Percentiles rank a stretch among this genome's conserved stretches.
Evolutionary conservation across 306 rosid genomes (phyloP).

Genomic region (Betula pendula): DNA sequence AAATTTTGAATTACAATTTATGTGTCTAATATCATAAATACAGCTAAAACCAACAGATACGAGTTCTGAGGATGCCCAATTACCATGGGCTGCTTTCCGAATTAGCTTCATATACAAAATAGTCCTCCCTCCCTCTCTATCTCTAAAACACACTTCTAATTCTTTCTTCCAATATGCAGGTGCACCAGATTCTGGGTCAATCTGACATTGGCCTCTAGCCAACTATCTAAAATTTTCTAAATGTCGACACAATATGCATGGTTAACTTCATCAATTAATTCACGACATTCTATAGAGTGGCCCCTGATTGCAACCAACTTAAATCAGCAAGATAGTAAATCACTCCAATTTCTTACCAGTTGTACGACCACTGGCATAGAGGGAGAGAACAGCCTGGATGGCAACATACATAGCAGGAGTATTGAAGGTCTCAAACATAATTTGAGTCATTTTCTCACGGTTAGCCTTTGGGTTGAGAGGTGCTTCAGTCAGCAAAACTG

Average conservation of each 20-base stretch:
- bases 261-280: no score
- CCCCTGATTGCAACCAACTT: not conserved
- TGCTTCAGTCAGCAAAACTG: conserved; percentile 85
- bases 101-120: no score
- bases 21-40: not conserved
- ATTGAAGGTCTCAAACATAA: conserved; percentile 89
- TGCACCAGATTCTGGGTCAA: not conserved
- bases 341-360: conserved; percentile 55
- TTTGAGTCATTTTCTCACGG: conserved; percentile 91
- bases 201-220: not conserved
- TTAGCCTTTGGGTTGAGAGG: conserved; percentile 95
- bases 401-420: conserved; percentile 94
- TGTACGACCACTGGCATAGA: conserved; percentile 91
- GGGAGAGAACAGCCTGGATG: conserved; percentile 86
- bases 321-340: conserved; percentile 1
- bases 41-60: not conserved
- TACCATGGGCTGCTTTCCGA: not conserved
- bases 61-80: not conserved
- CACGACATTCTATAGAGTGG: no score
- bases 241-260: not conserved
- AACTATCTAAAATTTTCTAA: not conserved
- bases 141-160: not conserved
- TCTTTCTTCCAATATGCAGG: not conserved
- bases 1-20: not conserved
- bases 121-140: no score